These are phyloP conservation scores for Penicillium thymicola DNA, from an alignment of 2,329 filamentous ascomycete genomes.

Conservation along the genomic window DNA sequence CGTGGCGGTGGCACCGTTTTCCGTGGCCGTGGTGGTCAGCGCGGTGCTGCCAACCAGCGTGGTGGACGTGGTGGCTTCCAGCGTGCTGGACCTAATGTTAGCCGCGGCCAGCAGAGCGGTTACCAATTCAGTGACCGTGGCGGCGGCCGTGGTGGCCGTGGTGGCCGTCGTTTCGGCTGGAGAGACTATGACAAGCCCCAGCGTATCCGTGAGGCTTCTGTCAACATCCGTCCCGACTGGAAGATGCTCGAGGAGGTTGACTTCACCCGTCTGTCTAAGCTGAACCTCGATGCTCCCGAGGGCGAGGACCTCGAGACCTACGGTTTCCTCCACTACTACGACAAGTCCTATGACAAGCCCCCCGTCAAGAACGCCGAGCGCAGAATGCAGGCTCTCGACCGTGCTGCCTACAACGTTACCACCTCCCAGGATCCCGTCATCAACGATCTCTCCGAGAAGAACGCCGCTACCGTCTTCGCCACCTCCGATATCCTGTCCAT, in stretches of 20 bases:
- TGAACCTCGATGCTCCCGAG: conserved; percentile 91
- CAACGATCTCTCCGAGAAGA: conserved; percentile 92
- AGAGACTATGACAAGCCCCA: conserved; percentile 98
- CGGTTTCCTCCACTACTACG: conserved; percentile 98
- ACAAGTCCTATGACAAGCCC: conserved; percentile 90
- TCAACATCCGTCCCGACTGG: conserved; percentile 97
- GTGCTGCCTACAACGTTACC: conserved; percentile 96
- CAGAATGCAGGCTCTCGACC: conserved; percentile 83
- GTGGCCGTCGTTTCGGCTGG: conserved; percentile 90
- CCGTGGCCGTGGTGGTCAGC: conserved; percentile 66
- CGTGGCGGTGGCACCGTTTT: conserved; percentile 88
- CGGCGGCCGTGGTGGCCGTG: conserved; percentile 63
- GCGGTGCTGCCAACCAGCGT: conserved; percentile 72
- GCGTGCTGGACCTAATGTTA: conserved; percentile 60
- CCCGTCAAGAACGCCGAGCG: conserved; percentile 85
- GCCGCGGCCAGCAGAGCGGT: conserved; percentile 61
- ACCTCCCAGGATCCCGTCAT: conserved; percentile 95
- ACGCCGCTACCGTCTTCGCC: conserved; percentile 94
- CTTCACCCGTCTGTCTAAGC: conserved; percentile 89
- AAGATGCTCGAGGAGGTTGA: conserved; percentile 96
- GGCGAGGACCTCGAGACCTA: conserved; percentile 95
- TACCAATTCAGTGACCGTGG: conserved; percentile 67
- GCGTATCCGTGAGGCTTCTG: conserved; percentile 90
- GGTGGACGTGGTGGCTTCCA: conserved; percentile 70
- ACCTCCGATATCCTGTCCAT: conserved; percentile 97